Base-by-base conservation (phyloP, 2,329 filamentous ascomycete species). In the Epichloe scottii region DNA sequence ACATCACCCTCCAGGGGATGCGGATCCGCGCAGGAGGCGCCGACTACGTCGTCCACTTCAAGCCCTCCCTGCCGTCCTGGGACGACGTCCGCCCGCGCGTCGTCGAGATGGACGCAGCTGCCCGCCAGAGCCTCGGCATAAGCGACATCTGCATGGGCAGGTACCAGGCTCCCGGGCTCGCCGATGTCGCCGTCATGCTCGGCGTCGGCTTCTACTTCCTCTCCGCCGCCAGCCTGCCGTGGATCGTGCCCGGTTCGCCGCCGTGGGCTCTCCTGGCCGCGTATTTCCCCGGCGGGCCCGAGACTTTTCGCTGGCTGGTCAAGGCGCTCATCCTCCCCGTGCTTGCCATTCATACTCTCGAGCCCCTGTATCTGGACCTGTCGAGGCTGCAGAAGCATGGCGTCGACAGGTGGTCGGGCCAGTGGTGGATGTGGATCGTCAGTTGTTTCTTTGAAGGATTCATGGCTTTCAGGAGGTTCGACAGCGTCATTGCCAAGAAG, bases 41-140 rank as follows among this genome's bases (percentile, higher is more conserved):
- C 56, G 64, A 67, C 4, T 70, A 74, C 67, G 68, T 62, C 52
- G 74, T 95, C 45, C 71, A 81, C 3, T 75, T 96, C 57, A 63
- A 75, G 1, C 90, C 90, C 10, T 80, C 87, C 0, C 77, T 96
- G 71, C 66, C 68, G n/a, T 74, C 75, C 37, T 82, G 82, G 66
- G 67, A 72, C 37, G 87, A 95, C 53, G 77, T 82, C 10, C 81
- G 88, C 49, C 71, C 76, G 45, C 79, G 86, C 48, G 71, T 91
- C 40, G 81, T 94, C 46, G 79, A 82, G 48, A 86, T 96, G 81
- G 65, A 78, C 66, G 56, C 80, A 71, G 62, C 65, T 62, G 62
- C 78, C 57, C 75, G 85, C 35, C 58, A 69, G 34, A 75, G 68
- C 1, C 77, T 95, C 12, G 81, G 78, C 15, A 72, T 85, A 49